Evolutionary conservation across 352 stramenopile species (phyloP).

Genomic region (Salisapilia sapeloensis): DNA sequence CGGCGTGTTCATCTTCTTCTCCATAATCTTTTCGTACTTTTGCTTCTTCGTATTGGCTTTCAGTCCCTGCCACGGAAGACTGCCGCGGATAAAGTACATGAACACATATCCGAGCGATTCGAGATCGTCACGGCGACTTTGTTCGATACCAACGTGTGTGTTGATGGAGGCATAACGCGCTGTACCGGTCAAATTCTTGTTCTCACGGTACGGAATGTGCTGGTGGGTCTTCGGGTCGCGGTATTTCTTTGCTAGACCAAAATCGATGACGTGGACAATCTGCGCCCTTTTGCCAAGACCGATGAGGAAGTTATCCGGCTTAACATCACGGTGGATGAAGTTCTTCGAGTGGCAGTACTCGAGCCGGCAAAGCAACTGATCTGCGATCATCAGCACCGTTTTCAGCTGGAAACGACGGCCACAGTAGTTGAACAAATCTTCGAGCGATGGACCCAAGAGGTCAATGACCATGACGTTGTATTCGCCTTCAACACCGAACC

Average conservation of each 20-base stretch:
- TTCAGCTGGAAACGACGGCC: slow-evolving; percentile 86
- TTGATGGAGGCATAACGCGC: slow-evolving; percentile 97
- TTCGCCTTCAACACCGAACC: slow-evolving; percentile 98
- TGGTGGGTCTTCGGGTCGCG: slow-evolving; percentile 79
- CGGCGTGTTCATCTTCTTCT: slow-evolving; percentile 95
- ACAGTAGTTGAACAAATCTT: slow-evolving; percentile 83
- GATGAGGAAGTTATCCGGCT: slow-evolving; percentile 85
- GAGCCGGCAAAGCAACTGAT: slow-evolving; percentile 71
- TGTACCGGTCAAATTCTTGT: slow-evolving; percentile 90
- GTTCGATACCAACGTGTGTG: slow-evolving; percentile 97
- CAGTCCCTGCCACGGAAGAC: slow-evolving; percentile 95
- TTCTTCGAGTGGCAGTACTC: slow-evolving; percentile 83
- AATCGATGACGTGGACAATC: slow-evolving; percentile 80
- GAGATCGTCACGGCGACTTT: slow-evolving; percentile 94
- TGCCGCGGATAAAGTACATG: slow-evolving; percentile 90
- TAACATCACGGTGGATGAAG: slow-evolving; percentile 84
- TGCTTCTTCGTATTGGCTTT: slow-evolving; percentile 91
- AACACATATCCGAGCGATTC: slow-evolving; percentile 94
- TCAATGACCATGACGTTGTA: slow-evolving; percentile 99
- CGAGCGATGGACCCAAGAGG: slow-evolving; percentile 91
- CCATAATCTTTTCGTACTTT: slow-evolving; percentile 98
- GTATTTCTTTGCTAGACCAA: slow-evolving; percentile 84
- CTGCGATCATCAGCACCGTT: slow-evolving; percentile 90
- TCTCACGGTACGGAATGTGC: slow-evolving; percentile 84
- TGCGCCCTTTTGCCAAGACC: slow-evolving; percentile 75